Base-by-base conservation (phyloP, 2,329 filamentous ascomycete genomes). In the Colletotrichum nymphaeae region DNA sequence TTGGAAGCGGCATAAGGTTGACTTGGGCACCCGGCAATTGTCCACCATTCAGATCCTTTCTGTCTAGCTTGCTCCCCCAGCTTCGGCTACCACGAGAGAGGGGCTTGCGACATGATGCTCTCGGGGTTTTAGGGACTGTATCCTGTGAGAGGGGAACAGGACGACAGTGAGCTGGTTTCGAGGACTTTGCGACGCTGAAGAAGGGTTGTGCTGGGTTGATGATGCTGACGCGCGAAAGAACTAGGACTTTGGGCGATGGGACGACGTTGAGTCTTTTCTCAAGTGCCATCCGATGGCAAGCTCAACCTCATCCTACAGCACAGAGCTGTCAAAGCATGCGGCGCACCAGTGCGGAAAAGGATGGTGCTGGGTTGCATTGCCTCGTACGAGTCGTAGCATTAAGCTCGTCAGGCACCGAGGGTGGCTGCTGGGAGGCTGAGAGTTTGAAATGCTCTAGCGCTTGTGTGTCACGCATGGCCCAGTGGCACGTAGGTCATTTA, bases 331-430 rank as follows among this genome's bases (percentile, higher is more conserved):
- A 19, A 19, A 32, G 28, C n/a, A 24, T 24, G 9, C 14, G 42
- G 8, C 2, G n/a, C 30, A 32, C 14, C 12, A 7, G 60, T 24
- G n/a, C 14, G n/a, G 35, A 7, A 19, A 24, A 19, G 6, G 5
- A 12, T 19, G 8, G 8, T n/a, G 19, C 42, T n/a, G 42, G 42
- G 8, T 46, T 12, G 16, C 14, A 42, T 24, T 35, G 58, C 8
- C 58, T 26, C 22, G 28, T 53, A 22, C 22, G 56, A 70, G 67
- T 52, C 67, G 70, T 65, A 52, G 8, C 53, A 62, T 37, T 73
- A 70, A 73, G 60, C 70, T 73, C 66, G 52, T 59, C 14, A 63
- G 56, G 55, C 58, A 56, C 30, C 56, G 14, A 16, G 3, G 16
- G n/a, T 30, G 52, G 35, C 26, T 22, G 11, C 26, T 16, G 49